These are phyloP conservation scores for Sarocladiaceae sp. DNA, from an alignment of 2,329 filamentous ascomycete species.

Conservation along the genomic window DNA sequence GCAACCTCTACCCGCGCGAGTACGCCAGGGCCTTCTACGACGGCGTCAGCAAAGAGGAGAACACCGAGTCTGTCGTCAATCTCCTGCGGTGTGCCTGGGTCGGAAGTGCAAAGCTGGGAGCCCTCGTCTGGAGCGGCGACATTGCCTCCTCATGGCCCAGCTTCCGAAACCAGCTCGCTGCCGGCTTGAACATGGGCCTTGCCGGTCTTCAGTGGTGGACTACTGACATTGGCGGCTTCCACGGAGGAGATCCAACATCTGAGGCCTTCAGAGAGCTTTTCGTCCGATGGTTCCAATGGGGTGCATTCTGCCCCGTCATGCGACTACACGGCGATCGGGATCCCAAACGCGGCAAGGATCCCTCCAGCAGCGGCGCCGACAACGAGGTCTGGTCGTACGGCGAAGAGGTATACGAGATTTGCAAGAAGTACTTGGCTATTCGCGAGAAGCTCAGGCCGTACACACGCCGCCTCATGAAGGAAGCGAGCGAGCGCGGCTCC, in stretches of 20 bases:
- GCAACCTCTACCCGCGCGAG: constrained; percentile 53
- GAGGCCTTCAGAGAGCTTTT: constrained; percentile 55
- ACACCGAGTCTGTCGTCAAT: constrained; percentile 49
- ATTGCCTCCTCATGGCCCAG: constrained; percentile 58
- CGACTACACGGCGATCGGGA: constrained; percentile 60
- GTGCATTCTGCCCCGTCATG: constrained; percentile 61
- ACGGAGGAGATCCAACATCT: constrained; percentile 54
- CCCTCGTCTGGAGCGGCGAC: constrained; percentile 62
- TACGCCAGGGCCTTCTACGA: constrained; percentile 57
- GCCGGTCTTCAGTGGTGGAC: constrained; percentile 63
- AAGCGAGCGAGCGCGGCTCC: constrained; percentile 52
- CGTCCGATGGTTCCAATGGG: constrained; percentile 65
- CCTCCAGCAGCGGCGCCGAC: constrained; percentile 42
- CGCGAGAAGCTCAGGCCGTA: constrained; percentile 54
- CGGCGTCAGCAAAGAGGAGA: constrained; percentile 45
- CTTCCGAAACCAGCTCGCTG: constrained; percentile 53
- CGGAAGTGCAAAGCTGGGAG: constrained; percentile 55
- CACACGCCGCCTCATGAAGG: constrained; percentile 49
- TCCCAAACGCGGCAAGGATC: constrained; percentile 38
- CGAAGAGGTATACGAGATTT: constrained; percentile 52
- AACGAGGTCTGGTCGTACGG: constrained; percentile 66
- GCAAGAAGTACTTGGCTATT: constrained; percentile 50
- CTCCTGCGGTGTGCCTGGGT: constrained; percentile 44
- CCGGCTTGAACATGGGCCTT: constrained; percentile 60
- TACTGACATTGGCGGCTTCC: constrained; percentile 65